Conservation (phyloP, 345 rosid species). For the Sonneratia alba region DNA sequence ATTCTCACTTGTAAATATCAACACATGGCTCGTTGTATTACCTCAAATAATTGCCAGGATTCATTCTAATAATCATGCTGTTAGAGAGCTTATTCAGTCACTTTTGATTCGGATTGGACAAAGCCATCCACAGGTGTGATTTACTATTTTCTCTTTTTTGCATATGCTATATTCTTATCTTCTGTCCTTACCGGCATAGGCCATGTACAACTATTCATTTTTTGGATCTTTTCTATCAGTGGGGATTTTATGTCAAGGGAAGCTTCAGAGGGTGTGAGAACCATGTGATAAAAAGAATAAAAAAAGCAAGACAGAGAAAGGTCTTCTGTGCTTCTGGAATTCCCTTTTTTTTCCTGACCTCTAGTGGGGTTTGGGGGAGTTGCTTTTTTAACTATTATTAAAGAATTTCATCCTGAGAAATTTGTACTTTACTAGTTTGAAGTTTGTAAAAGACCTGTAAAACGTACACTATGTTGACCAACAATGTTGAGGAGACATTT, state of each 20-base stretch:
- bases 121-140: constrained; percentile 88
- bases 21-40: constrained; percentile 94
- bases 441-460: not conserved
- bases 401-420: not conserved
- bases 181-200: not conserved
- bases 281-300: not conserved
- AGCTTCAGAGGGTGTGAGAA: not conserved
- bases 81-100: constrained; percentile 86
- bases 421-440: not conserved
- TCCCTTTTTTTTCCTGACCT: not conserved
- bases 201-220: not conserved
- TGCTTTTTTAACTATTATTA: not conserved
- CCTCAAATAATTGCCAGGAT: constrained; percentile 99
- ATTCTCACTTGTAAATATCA: constrained; percentile 76
- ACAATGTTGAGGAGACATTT: not conserved
- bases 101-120: constrained; percentile 94
- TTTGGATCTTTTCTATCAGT: not conserved
- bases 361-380: not conserved
- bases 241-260: not conserved
- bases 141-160: not conserved
- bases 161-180: not conserved
- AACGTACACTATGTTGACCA: not conserved
- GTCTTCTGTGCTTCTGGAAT: not conserved
- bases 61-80: constrained; percentile 91
- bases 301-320: not conserved